Evolutionary conservation across 2,329 filamentous ascomycete species (phyloP).

Genomic region (Rachicladosporium sp.): DNA sequence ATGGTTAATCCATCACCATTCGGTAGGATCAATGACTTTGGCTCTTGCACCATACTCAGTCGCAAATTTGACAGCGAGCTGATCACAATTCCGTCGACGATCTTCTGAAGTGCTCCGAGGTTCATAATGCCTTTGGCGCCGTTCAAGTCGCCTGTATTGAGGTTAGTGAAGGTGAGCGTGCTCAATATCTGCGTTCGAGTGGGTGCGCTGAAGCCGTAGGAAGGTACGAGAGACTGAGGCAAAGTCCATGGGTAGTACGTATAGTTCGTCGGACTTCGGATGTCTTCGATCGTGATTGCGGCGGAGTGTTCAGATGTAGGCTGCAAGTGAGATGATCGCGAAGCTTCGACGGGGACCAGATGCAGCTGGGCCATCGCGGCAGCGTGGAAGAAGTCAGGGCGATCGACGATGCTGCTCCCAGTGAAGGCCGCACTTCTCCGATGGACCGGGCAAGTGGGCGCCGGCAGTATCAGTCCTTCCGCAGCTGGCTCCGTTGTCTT

Average conservation of each 20-base stretch:
- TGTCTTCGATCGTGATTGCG: slow-evolving; percentile 42
- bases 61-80: slow-evolving; percentile 49
- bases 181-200: slow-evolving; percentile 62
- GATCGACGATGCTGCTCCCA: slow-evolving; percentile 66
- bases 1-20: slow-evolving; percentile 21
- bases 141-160: slow-evolving; percentile 16
- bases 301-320: slow-evolving; percentile 41
- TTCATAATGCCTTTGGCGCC: slow-evolving; percentile 10
- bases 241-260: slow-evolving; percentile 91
- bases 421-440: slow-evolving; percentile 48
- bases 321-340: slow-evolving; percentile 33
- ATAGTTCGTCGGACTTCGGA: slow-evolving; percentile 57
- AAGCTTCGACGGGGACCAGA: slow-evolving; percentile 44
- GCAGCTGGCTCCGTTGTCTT: slow-evolving; percentile 4
- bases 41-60: slow-evolving; percentile 56
- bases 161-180: slow-evolving; percentile 52
- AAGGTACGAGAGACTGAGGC: slow-evolving; percentile 59
- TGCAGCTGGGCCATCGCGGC: slow-evolving; percentile 74
- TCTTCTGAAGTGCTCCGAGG: slow-evolving; percentile 40
- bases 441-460: slow-evolving; percentile 54
- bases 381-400: slow-evolving; percentile 76
- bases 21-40: slow-evolving; percentile 26
- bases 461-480: slow-evolving; percentile 10
- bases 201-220: slow-evolving; percentile 62
- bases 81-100: slow-evolving; percentile 47